Conservation (phyloP, 2,329 filamentous ascomycete species). For the Diaporthe destruens region DNA sequence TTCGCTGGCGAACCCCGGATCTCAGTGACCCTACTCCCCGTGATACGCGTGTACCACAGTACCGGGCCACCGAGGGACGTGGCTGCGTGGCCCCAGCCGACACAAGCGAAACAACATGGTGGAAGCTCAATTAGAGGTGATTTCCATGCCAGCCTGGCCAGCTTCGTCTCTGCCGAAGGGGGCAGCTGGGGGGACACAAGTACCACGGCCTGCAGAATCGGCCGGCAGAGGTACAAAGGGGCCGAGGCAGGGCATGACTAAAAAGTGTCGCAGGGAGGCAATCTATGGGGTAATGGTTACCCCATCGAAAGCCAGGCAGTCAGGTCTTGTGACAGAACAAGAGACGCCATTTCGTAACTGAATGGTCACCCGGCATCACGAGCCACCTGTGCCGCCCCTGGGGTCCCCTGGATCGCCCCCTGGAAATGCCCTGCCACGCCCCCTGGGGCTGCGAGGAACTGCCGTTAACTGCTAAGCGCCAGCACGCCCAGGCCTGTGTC, state of each 20-base stretch:
- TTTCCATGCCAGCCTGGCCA: conserved; percentile 26
- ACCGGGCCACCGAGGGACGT: too few species aligned
- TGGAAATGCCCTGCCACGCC: background rate
- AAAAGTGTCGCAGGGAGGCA: conserved; percentile 40
- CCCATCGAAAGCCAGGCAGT: conserved; percentile 45
- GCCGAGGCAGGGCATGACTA: conserved; percentile 39
- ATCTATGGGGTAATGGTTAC: conserved; percentile 49
- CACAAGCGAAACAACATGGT: conserved; percentile 26
- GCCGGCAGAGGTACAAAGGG: conserved; percentile 26
- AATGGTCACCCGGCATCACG: conserved; percentile 44
- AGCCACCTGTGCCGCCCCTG: conserved; percentile 31
- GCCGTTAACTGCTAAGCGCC: conserved; percentile 44
- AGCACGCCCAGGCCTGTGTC: conserved; percentile 15
- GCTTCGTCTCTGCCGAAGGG: background rate
- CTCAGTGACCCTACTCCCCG: conserved; percentile 39
- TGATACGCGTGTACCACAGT: too few species aligned
- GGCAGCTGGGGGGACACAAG: background rate
- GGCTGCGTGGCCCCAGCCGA: background rate
- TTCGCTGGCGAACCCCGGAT: conserved; percentile 34
- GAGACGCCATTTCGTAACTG: conserved; percentile 47
- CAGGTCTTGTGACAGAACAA: conserved; percentile 43
- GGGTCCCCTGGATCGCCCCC: conserved; percentile 17
- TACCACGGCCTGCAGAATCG: background rate
- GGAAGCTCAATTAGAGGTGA: conserved; percentile 18
- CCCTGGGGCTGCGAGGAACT: conserved; percentile 21